Conservation (phyloP, 2,329 filamentous ascomycete genomes). For the Elsinoe australis region DNA sequence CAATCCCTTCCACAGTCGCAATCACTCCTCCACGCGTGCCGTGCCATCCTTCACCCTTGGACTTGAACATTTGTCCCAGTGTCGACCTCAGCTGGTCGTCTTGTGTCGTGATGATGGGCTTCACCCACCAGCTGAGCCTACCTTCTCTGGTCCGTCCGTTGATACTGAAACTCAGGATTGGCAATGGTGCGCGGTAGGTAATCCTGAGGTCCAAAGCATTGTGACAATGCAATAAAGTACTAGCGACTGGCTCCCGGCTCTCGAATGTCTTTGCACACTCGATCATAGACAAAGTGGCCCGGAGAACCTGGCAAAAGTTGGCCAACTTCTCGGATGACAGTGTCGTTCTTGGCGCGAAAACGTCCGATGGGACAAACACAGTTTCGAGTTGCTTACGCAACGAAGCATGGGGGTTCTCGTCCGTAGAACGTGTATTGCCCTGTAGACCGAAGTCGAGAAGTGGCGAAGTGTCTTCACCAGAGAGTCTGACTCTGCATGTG, state of each 20-base stretch:
- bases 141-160: slow-evolving; percentile 29
- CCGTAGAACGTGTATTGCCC: background rate
- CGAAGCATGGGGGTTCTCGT: background rate
- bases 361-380: background rate
- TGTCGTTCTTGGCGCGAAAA: background rate
- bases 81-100: slow-evolving; percentile 27
- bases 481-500: slow-evolving; percentile 1
- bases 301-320: slow-evolving; percentile 51
- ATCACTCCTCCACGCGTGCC: slow-evolving; percentile 35
- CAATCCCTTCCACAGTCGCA: slow-evolving; percentile 31
- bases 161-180: slow-evolving; percentile 32
- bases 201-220: slow-evolving; percentile 33
- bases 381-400: slow-evolving; percentile 13
- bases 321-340: slow-evolving; percentile 45
- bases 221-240: slow-evolving; percentile 29
- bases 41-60: slow-evolving; percentile 31
- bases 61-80: slow-evolving; percentile 30
- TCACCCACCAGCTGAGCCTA: slow-evolving; percentile 32
- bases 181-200: slow-evolving; percentile 35
- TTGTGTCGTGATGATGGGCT: slow-evolving; percentile 22
- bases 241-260: slow-evolving; percentile 21
- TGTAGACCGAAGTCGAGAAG: slow-evolving; percentile 1
- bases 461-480: background rate
- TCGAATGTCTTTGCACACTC: slow-evolving; percentile 55
- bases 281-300: slow-evolving; percentile 57